Percentiles rank a stretch among this genome's conserved stretches.
Evolutionary conservation across 2,329 filamentous ascomycete genomes (phyloP).

Genomic region (Cladophialophora yegresii): DNA sequence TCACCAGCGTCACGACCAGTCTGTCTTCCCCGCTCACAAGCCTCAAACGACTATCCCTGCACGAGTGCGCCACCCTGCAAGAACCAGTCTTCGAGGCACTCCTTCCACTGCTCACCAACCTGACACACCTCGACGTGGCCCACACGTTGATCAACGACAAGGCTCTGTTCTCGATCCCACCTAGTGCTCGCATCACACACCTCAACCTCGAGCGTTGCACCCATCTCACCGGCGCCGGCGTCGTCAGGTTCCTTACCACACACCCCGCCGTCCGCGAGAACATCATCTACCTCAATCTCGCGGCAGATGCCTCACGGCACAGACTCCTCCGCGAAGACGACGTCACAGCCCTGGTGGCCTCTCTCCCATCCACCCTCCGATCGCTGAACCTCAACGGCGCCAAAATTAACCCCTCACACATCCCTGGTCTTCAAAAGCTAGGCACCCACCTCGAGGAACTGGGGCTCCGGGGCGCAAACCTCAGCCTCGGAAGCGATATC

Average conservation of each 20-base stretch:
- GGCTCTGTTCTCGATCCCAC: constrained; percentile 69
- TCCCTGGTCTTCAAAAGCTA: constrained; percentile 64
- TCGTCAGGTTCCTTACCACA: constrained; percentile 69
- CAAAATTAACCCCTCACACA: constrained; percentile 66
- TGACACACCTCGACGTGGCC: constrained; percentile 79
- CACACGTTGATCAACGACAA: constrained; percentile 74
- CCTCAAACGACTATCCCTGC: constrained; percentile 70
- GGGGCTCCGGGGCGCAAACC: constrained; percentile 66
- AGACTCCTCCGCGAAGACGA: constrained; percentile 69
- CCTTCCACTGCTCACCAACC: constrained; percentile 66
- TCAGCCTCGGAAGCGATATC: constrained; percentile 64
- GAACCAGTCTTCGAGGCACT: constrained; percentile 67
- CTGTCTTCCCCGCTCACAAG: constrained; percentile 53
- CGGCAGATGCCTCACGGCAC: constrained; percentile 70
- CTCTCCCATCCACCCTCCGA: constrained; percentile 66
- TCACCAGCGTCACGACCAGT: constrained; percentile 56
- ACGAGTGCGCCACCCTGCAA: constrained; percentile 74
- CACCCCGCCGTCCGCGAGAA: constrained; percentile 68
- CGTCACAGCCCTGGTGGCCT: constrained; percentile 64
- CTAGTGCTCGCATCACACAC: constrained; percentile 72
- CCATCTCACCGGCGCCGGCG: constrained; percentile 63
- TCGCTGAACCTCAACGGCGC: constrained; percentile 77
- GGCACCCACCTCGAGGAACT: constrained; percentile 76
- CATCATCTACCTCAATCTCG: constrained; percentile 71
- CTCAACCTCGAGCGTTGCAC: constrained; percentile 77